Percentiles rank a stretch among this genome's conserved stretches.
Conservation (phyloP, 2,329 filamentous ascomycete species). For the Dactylonectria macrodidyma region DNA sequence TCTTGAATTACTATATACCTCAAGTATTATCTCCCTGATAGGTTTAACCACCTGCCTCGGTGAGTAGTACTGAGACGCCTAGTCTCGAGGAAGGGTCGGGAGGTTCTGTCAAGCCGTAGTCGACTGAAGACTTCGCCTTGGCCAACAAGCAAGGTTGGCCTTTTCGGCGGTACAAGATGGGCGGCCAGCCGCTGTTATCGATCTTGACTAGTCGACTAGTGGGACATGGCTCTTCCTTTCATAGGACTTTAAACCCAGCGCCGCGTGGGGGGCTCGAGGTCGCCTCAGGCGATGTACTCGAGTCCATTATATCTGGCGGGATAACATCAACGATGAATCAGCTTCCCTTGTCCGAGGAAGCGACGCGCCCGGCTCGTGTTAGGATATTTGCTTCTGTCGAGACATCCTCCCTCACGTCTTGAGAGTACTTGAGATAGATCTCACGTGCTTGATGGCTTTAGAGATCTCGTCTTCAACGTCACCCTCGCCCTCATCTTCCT, state of each 20-base stretch:
- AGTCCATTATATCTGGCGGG: background rate
- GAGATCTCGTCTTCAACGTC: constrained; percentile 50
- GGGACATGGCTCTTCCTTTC: background rate
- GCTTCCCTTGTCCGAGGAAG: background rate
- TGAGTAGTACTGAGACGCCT: background rate
- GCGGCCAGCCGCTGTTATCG: constrained; percentile 13
- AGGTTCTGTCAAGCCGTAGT: background rate
- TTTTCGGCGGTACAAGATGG: background rate
- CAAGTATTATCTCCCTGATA: constrained; percentile 9
- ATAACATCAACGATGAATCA: background rate
- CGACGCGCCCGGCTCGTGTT: background rate
- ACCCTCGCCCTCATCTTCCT: constrained; percentile 41
- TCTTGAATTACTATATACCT: constrained; percentile 21
- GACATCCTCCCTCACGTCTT: constrained; percentile 38
- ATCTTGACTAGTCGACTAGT: background rate
- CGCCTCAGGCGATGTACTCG: constrained; percentile 3
- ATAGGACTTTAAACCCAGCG: constrained; percentile 1
- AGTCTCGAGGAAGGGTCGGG: background rate
- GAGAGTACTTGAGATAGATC: constrained; percentile 51
- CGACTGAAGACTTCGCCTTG: background rate
- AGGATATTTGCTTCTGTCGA: constrained; percentile 6
- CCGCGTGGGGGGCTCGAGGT: background rate
- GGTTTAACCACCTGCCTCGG: background rate
- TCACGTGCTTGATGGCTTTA: constrained; percentile 50
- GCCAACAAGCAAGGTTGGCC: background rate